phyloP scores from a whole-genome alignment of 306 rosid species.

The Casuarina cunninghamiana region DNA sequence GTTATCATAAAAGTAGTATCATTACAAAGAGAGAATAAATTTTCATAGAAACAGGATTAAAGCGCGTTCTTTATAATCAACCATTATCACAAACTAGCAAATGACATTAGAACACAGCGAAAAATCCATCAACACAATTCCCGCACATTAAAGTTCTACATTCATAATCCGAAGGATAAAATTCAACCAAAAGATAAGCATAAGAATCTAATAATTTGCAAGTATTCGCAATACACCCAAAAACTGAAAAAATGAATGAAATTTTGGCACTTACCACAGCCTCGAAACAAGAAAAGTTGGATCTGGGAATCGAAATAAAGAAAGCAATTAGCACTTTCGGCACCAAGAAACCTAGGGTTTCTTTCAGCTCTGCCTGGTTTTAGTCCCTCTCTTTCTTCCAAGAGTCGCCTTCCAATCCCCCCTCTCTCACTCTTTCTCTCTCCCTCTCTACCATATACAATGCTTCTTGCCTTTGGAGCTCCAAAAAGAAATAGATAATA shows the following conservation, averaged over 20 bases:
- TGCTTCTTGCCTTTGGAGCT: slow-evolving; percentile 32
- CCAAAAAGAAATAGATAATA: slow-evolving; percentile 20
- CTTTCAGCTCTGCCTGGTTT: slow-evolving; percentile 9
- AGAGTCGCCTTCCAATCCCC: slow-evolving; percentile 32
- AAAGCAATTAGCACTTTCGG: slow-evolving; percentile 5
- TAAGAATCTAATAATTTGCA: slow-evolving; percentile 3
- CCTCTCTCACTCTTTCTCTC: slow-evolving; percentile 22
- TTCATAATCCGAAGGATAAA: not conserved
- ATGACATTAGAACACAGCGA: slow-evolving; percentile 19
- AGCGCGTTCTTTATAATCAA: slow-evolving; percentile 21
- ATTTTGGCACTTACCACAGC: slow-evolving; percentile 17
- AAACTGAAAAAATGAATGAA: not conserved
- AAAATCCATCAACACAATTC: slow-evolving; percentile 13
- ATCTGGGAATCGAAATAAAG: slow-evolving; percentile 20
- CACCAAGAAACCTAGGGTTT: slow-evolving; percentile 53
- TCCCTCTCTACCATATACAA: slow-evolving; percentile 31
- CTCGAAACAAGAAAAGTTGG: slow-evolving; percentile 8
- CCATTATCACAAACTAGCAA: slow-evolving; percentile 15
- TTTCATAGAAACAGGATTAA: not conserved
- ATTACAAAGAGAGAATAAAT: slow-evolving; percentile 6
- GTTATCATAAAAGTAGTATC: slow-evolving; percentile 22
- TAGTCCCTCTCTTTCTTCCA: slow-evolving; percentile 9
- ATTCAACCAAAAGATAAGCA: not conserved
- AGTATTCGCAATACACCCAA: slow-evolving; percentile 1
- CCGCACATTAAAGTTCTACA: not conserved